Evolutionary conservation across 2,329 filamentous ascomycete genomes (phyloP), one percentile per base, ranked within the genome.

Genomic region (Ramularia collo-cygni): DNA sequence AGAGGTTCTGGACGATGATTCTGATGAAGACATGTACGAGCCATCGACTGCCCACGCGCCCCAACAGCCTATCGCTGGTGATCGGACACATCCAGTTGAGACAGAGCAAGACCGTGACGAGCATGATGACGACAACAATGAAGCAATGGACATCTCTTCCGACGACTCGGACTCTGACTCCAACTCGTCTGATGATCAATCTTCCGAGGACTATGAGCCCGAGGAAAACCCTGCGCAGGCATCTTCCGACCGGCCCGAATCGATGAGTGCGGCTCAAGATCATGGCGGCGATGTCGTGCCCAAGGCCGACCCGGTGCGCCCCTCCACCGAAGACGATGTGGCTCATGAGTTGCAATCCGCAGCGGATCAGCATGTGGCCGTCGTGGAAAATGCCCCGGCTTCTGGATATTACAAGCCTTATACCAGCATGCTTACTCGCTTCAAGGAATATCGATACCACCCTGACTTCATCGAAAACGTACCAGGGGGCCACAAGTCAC

Each of bases 391-490:
- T 10, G 16, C 17, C 16, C n/a, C 31, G 13, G 16, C 14, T 18
- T 10, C 31, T 17, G 31, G 31, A 10, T 43, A 40, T 21, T 62
- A 49, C 47, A 70, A 70, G 24, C 80, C 87, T 2, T 98, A 98
- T 64, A 74, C 84, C 58, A 94, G 87, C 58, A 85, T 88, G 21
- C 71, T 98, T 45, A 79, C 77, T 52, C 76, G 77, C 53, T 95
- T 96, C 64, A 86, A 80, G 61, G 83, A 85, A 27, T 98, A 85
- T 65, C 86, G 90, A 53, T 95, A 90, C 60, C 89, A 96, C 59
- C 85, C 86, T 21, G 71, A 76, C 37, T 96, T 81, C 65, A 69
- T 72, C 50, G 64, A 82, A 35, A 69, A 77, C 41, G 79, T 95
- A 42, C 61, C 77, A 40, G 83, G 81, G 47, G 90, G 90, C 30